A percentile compares a stretch with the other conserved stretches of the same genome.
Conservation (phyloP, 2,329 filamentous ascomycete species). For the Penicillium sp. region DNA sequence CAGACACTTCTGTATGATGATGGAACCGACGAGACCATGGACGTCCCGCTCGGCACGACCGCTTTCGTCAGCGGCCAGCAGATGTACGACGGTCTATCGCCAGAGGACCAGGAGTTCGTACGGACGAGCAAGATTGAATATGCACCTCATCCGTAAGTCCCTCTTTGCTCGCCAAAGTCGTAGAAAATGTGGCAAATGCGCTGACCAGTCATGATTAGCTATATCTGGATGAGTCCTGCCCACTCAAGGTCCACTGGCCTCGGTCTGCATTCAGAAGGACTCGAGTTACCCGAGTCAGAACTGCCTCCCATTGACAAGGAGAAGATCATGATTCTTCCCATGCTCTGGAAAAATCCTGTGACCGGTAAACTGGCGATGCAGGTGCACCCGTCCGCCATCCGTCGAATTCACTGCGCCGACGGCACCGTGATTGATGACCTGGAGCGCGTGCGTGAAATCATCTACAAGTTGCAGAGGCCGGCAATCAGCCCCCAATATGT, state of each 20-base stretch:
- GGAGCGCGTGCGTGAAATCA: conserved; percentile 62
- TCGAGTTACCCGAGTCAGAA: conserved; percentile 58
- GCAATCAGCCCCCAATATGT: conserved; percentile 67
- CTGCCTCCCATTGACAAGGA: conserved; percentile 64
- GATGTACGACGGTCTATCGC: conserved; percentile 67
- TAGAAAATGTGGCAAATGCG: neutral
- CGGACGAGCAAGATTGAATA: conserved; percentile 69
- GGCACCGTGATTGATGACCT: conserved; percentile 70
- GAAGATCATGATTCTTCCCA: conserved; percentile 70
- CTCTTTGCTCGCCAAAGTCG: neutral
- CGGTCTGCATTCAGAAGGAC: conserved; percentile 65
- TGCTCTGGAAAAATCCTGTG: conserved; percentile 74
- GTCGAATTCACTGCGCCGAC: conserved; percentile 65
- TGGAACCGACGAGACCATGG: conserved; percentile 62
- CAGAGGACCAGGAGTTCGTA: conserved; percentile 65
- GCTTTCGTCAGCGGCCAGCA: conserved; percentile 70
- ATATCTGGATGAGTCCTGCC: conserved; percentile 75
- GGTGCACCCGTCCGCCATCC: conserved; percentile 69
- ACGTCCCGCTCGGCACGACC: conserved; percentile 71
- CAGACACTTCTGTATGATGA: conserved; percentile 74
- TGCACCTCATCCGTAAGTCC: conserved; percentile 64
- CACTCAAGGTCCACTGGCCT: conserved; percentile 67
- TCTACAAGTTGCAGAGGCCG: conserved; percentile 70
- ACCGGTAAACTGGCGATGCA: conserved; percentile 69
- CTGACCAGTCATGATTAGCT: conserved; percentile 14